Evolutionary conservation across 805 yeast species (phyloP).

Genomic region (Cyberlindnera galapagoensis): DNA sequence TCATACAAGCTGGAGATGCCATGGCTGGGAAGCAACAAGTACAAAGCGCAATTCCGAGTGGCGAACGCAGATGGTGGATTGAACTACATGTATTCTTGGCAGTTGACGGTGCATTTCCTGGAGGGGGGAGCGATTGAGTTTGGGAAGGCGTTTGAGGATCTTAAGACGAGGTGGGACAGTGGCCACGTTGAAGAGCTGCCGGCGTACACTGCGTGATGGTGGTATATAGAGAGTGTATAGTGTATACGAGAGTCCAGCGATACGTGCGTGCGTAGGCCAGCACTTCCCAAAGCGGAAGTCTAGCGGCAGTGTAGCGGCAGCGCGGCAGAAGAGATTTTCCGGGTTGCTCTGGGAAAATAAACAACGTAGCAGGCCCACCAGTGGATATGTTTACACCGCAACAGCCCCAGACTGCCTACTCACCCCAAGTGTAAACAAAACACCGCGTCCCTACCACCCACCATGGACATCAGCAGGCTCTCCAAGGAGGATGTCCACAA

Average conservation of each 20-base stretch:
- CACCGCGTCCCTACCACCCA: constrained; percentile 1
- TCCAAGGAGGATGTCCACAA: constrained; percentile 25
- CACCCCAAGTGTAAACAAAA: no score
- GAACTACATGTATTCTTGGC: constrained; percentile 31
- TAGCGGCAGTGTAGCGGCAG: no score
- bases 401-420: no score
- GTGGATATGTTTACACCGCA: no score
- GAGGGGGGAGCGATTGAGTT: constrained; percentile 45
- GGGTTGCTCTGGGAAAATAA: no score
- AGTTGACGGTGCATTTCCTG: constrained; percentile 33
- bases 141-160: constrained; percentile 27
- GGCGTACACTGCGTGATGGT: constrained; percentile 23
- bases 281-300: constrained; percentile 2
- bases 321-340: no score
- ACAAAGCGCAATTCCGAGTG: constrained; percentile 36
- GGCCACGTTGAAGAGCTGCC: constrained; percentile 42
- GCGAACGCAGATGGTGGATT: constrained; percentile 28
- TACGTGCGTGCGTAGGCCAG: no score
- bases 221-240: not conserved
- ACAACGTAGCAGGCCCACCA: no score
- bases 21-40: constrained; percentile 49
- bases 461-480: constrained; percentile 21
- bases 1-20: constrained; percentile 39
- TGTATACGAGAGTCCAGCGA: no score
- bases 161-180: constrained; percentile 31